Base-by-base conservation (phyloP, 805 yeast species). In the Saccharomycopsis selenospora region DNA sequence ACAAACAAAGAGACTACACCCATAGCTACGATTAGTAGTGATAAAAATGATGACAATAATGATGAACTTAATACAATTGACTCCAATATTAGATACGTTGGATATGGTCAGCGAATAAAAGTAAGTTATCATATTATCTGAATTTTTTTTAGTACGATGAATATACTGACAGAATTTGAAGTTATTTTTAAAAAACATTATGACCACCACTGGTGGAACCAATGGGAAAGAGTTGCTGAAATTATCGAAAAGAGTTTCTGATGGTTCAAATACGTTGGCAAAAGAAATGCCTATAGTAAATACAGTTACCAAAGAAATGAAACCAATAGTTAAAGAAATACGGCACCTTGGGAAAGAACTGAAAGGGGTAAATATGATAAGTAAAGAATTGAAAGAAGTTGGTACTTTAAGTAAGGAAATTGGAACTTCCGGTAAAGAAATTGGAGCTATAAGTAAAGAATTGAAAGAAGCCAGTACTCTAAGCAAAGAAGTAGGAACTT, bases 21-120 rank as follows among this genome's bases (percentile, higher is more conserved):
- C n/a, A n/a, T n/a, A n/a, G n/a, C n/a, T n/a, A n/a, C n/a, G n/a
- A n/a, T n/a, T n/a, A n/a, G n/a, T n/a, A n/a, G n/a, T n/a, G n/a
- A n/a, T n/a, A n/a, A n/a, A n/a, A n/a, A n/a, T n/a, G n/a, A n/a
- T n/a, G n/a, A n/a, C n/a, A n/a, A n/a, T n/a, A n/a, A n/a, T n/a
- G n/a, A n/a, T n/a, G n/a, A n/a, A n/a, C n/a, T n/a, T n/a, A n/a
- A 45, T 20, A 36, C 43, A 5, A 36, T 28, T 24, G 48, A 46
- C 29, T 40, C 45, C 3, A 41, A 23, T 28, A 17, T 42, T 6
- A 42, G 50, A 26, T 47, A 27, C 24, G 46, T 43, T 22, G 50
- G 46, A 2, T 47, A 42, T 22, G 50, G 50, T 8, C 50, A 42
- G 36, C 46, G 50, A 4, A 14, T 43, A 18, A 41, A 36, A 13